These are phyloP conservation scores for Russula vinacea DNA, from an alignment of 768 basidiomycete species.

Conservation along the genomic window DNA sequence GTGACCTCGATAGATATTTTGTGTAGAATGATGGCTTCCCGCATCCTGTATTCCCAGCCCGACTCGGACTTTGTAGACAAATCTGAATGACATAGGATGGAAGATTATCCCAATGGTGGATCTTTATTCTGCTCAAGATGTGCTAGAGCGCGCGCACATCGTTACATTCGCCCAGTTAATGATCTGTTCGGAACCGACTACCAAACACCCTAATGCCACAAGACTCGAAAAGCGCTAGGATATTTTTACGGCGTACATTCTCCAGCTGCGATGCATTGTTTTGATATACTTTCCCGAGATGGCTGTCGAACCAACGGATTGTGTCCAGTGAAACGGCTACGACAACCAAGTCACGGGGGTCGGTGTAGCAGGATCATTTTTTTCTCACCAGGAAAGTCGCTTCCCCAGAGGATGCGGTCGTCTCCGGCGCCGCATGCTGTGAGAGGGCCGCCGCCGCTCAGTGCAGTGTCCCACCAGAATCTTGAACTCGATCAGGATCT, in stretches of 20 bases:
- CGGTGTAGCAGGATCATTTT: neutral
- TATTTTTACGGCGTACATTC: constrained; percentile 49
- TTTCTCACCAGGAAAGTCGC: constrained; percentile 67
- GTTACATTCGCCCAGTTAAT: neutral
- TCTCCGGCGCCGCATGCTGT: constrained; percentile 56
- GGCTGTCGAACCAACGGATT: constrained; percentile 56
- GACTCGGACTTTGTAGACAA: neutral
- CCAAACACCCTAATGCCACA: constrained; percentile 12
- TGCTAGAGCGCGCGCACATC: neutral
- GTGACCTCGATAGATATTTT: neutral
- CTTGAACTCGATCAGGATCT: constrained; percentile 66
- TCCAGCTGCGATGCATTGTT: constrained; percentile 42
- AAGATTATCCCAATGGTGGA: neutral
- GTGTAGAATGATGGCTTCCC: neutral
- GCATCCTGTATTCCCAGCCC: neutral
- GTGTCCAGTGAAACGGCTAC: constrained; percentile 28
- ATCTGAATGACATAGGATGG: neutral
- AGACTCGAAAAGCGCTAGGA: constrained; percentile 46
- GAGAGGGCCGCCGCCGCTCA: constrained; percentile 55
- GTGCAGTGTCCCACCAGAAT: constrained; percentile 74
- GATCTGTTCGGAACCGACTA: neutral
- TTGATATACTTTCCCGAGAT: constrained; percentile 33
- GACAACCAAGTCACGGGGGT: too few relatives aligned
- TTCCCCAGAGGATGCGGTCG: constrained; percentile 63
- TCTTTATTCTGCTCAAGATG: neutral